phyloP scores from a whole-genome alignment of 768 basidiomycete species.

The Dentipellis fragilis region DNA sequence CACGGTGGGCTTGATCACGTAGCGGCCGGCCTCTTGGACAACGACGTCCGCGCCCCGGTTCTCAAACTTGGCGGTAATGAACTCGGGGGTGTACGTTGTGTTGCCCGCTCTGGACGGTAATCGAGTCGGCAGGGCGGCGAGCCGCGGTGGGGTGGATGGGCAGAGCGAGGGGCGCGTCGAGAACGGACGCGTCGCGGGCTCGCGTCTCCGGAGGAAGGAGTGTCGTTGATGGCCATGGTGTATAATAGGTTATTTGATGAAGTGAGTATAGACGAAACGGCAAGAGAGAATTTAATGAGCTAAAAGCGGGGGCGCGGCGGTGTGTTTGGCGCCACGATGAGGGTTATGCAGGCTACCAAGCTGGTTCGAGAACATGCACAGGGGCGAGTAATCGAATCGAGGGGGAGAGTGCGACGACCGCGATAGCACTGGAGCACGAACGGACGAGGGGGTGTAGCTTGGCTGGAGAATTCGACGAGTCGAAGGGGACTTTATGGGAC shows the following conservation, averaged over 20 bases:
- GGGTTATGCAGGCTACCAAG: conserved; percentile 84
- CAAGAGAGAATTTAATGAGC: conserved; percentile 17
- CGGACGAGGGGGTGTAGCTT: not conserved
- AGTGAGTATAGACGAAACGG: conserved; percentile 11
- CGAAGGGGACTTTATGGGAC: not conserved
- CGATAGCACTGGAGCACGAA: not conserved
- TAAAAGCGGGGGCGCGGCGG: conserved; percentile 52
- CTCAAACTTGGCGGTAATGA: conserved; percentile 73
- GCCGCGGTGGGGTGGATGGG: conserved; percentile 80
- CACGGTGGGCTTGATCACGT: conserved; percentile 68
- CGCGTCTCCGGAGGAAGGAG: conserved; percentile 42
- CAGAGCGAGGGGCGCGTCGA: conserved; percentile 56
- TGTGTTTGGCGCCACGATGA: conserved; percentile 82
- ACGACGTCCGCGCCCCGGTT: conserved; percentile 71
- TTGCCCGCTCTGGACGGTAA: conserved; percentile 78
- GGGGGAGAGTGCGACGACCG: not conserved
- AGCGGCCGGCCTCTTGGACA: conserved; percentile 57
- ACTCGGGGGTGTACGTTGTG: conserved; percentile 70
- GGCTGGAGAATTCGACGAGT: not conserved
- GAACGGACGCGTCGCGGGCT: conserved; percentile 58
- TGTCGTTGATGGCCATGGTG: conserved; percentile 40
- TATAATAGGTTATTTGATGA: conserved; percentile 16
- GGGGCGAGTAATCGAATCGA: conserved; percentile 1
- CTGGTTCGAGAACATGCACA: conserved; percentile 93
- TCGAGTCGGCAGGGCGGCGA: conserved; percentile 57